Evolutionary conservation across 805 yeast species (phyloP), one percentile per base, ranked within the genome.

Genomic region (Barnettozyma pratensis): DNA sequence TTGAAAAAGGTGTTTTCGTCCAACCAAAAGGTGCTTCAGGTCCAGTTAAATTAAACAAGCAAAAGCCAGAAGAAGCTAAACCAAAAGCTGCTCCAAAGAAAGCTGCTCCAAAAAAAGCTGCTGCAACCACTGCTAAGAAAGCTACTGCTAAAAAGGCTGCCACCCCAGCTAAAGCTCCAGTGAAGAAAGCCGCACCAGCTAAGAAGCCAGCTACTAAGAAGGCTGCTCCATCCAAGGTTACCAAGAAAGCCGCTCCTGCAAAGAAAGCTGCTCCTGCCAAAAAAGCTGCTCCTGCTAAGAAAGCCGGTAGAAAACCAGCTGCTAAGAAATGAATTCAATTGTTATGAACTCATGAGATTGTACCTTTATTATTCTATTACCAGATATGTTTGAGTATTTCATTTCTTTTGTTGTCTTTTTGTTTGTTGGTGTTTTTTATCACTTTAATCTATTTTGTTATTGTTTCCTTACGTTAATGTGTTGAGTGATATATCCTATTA

Each of bases 21-120:
- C 96, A 87, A 70, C 96, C 96, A 64, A 87, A 88, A 71, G 96
- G 96, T 42, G 84, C 96, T 19, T 82, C 95, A 10, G 96, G 96
- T 44, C 87, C 96, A 42, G 79, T 87, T 55, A 87, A 87, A 69
- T 66, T 85, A 62, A 60, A 63, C 65, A 59, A 62, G 65, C 51
- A 51, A 44, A 60, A 62, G 46, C 49, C 52, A 39, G 53, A 54
- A n/a, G 55, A 53, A 60, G 57, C 64, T 31, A 54, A 61, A 38
- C 60, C 62, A 25, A 54, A 64, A 30, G 51, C 63, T 25, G 60
- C 60, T 55, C 34, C 34, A 31, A 31, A 57, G 60, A 56, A 57
- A 45, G 53, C 62, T 28, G 50, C 60, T 29, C 57, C 62, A 35
- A 66, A 63, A 57, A 65, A 63, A 52, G 55, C 60, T 26, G 54